Percentiles rank a stretch among this genome's conserved stretches.
Conservation (phyloP, 2,329 filamentous ascomycete genomes). For the Arthrobotrys pseudoclavata region DNA sequence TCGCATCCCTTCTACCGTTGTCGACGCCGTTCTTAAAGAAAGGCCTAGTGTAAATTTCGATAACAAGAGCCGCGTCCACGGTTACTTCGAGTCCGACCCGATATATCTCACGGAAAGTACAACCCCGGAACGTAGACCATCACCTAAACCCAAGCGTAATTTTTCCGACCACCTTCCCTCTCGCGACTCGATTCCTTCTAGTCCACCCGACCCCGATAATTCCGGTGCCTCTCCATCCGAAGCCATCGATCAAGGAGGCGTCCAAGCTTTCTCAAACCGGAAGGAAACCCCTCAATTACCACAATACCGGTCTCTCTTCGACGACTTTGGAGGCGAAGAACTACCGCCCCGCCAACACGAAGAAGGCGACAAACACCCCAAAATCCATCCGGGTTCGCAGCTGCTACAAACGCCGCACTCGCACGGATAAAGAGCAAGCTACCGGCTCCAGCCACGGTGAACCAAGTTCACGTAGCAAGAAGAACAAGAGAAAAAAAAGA, state of each 20-base stretch:
- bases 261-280: conserved; percentile 14
- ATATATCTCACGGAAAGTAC: neutral
- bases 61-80: neutral
- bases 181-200: neutral
- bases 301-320: conserved; percentile 36
- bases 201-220: neutral
- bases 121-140: conserved; percentile 1
- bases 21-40: neutral
- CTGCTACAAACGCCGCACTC: neutral
- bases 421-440: conserved; percentile 2
- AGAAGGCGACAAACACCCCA: neutral
- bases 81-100: conserved; percentile 1
- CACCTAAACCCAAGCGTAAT: neutral
- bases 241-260: conserved; percentile 6
- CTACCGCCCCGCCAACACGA: neutral
- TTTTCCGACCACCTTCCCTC: no score
- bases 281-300: neutral
- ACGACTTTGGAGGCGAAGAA: neutral
- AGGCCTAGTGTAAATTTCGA: conserved; percentile 1
- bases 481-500: neutral
- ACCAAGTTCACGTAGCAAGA: neutral
- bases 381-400: neutral
- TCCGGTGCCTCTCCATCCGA: conserved; percentile 21
- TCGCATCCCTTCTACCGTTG: neutral
- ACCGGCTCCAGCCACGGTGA: neutral